Evolutionary conservation across 2,329 filamentous ascomycete genomes (phyloP), one percentile per base, ranked within the genome.

Genomic region (Phaeophleospora eucalypticola): DNA sequence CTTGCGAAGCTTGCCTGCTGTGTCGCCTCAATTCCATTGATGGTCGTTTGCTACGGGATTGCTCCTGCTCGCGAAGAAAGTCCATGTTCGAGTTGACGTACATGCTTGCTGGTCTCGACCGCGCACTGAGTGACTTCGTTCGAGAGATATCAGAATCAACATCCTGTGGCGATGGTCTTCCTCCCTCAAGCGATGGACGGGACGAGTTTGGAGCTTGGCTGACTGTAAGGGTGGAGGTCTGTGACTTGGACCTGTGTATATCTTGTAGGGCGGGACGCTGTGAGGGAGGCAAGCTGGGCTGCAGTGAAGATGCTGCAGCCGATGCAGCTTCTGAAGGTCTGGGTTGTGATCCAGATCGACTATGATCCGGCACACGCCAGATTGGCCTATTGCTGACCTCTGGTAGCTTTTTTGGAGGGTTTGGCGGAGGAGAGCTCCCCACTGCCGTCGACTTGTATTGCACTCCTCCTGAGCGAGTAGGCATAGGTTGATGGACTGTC

Each of bases 81-180:
- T 95, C 89, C 43, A 93, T 75, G 61, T 86, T 89, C 0, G 86
- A 86, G 58, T 89, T 86, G 3, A 95, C 78, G 64, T 90, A 88
- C 27, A 87, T 87, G 65, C 90, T 96, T 1, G 82, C 76, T 62
- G 91, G 91, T 37, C 91, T 79, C 44, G 81, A 77, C 51, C 84
- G 82, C 57, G 77, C 67, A 56, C 81, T 80, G n/a, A 81, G 78
- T 18, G 84, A 84, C 60, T 78, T 82, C 1, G 82, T 79, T 21
- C 81, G 71, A 32, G 70, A 71, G 7, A 83, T 65, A 8, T 43
- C 36, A 0, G 76, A 69, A 32, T 84, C 71, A 6, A 80, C 62
- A 40, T 90, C 86, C 46, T 78, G 59, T 32, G 76, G 77, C 1
- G 76, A 74, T 8, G 87, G 84, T n/a, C 86, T 78, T 14, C 79